A percentile compares a stretch with the other conserved stretches of the same genome.
Conservation (phyloP, 2,329 filamentous ascomycete genomes). For the Cryphonectria japonica region DNA sequence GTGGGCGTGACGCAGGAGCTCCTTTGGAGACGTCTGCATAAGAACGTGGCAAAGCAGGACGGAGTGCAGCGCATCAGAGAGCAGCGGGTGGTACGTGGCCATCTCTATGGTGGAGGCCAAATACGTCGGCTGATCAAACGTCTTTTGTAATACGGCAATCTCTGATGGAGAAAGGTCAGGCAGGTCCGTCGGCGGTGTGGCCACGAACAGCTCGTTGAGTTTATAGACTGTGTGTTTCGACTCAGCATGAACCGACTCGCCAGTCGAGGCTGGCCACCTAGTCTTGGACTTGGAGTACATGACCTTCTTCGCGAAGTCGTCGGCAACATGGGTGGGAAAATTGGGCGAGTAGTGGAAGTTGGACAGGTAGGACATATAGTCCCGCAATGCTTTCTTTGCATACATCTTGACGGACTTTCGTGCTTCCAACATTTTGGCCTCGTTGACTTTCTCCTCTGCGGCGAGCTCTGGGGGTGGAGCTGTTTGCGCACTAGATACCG, state of each 20-base stretch:
- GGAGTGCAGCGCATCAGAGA: conserved; percentile 78
- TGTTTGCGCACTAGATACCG: conserved; percentile 34
- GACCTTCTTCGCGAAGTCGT: conserved; percentile 61
- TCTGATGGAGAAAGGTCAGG: conserved; percentile 65
- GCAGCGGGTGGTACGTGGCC: conserved; percentile 79
- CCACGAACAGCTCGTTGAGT: conserved; percentile 69
- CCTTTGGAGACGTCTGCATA: conserved; percentile 76
- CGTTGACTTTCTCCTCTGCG: conserved; percentile 50
- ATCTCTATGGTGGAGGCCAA: conserved; percentile 55
- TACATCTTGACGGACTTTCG: conserved; percentile 73
- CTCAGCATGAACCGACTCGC: conserved; percentile 21
- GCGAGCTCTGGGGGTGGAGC: conserved; percentile 39
- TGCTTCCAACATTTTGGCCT: conserved; percentile 55
- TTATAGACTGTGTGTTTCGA: conserved; percentile 47
- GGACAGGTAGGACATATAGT: conserved; percentile 73
- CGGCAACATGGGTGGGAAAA: conserved; percentile 61
- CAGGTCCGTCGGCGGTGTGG: conserved; percentile 67
- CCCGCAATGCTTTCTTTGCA: conserved; percentile 75
- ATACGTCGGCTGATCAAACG: conserved; percentile 34
- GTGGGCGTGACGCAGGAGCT: conserved; percentile 77
- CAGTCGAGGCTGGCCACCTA: conserved; percentile 42
- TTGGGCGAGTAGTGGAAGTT: conserved; percentile 80
- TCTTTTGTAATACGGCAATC: conserved; percentile 38
- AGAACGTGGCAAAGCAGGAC: conserved; percentile 79
- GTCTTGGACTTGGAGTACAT: conserved; percentile 57